phyloP scores from a whole-genome alignment of 768 basidiomycete species.

The Pleurotus djamor region DNA sequence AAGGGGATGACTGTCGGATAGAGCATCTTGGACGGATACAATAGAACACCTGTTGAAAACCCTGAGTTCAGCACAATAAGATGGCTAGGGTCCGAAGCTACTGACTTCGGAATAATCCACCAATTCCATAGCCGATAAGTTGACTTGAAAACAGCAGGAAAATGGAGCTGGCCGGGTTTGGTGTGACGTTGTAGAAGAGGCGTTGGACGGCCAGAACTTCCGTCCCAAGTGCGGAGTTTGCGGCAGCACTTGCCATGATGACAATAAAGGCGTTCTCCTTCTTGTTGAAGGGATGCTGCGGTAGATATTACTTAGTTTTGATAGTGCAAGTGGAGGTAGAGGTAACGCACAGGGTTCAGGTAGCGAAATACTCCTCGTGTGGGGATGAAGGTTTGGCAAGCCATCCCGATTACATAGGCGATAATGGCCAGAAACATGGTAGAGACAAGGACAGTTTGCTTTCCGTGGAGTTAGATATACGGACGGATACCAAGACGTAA shows the following conservation, averaged over 20 bases:
- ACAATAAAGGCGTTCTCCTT: conserved; percentile 59
- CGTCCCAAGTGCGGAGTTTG: conserved; percentile 50
- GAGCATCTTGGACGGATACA: conserved; percentile 55
- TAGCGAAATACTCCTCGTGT: conserved; percentile 40
- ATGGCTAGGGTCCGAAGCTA: background rate
- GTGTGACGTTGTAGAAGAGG: conserved; percentile 50
- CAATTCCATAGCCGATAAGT: conserved; percentile 52
- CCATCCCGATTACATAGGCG: conserved; percentile 46
- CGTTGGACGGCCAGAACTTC: conserved; percentile 55
- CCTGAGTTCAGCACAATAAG: too few relatives aligned
- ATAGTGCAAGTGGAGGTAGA: background rate
- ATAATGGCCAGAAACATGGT: conserved; percentile 53
- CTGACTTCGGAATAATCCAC: conserved; percentile 48
- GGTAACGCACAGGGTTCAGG: conserved; percentile 46
- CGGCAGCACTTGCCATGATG: conserved; percentile 55
- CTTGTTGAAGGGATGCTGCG: conserved; percentile 58
- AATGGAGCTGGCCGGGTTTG: conserved; percentile 42
- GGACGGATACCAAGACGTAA: background rate
- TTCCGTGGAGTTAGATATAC: background rate
- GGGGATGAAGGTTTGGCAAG: conserved; percentile 45
- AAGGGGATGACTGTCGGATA: conserved; percentile 46
- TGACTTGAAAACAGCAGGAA: conserved; percentile 37
- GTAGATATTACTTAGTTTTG: background rate
- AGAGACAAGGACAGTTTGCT: conserved; percentile 53
- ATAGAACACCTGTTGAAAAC: conserved; percentile 28